These are phyloP conservation scores for Chamaenerion angustifolium DNA, from an alignment of 345 rosid genomes.

Conservation along the genomic window DNA sequence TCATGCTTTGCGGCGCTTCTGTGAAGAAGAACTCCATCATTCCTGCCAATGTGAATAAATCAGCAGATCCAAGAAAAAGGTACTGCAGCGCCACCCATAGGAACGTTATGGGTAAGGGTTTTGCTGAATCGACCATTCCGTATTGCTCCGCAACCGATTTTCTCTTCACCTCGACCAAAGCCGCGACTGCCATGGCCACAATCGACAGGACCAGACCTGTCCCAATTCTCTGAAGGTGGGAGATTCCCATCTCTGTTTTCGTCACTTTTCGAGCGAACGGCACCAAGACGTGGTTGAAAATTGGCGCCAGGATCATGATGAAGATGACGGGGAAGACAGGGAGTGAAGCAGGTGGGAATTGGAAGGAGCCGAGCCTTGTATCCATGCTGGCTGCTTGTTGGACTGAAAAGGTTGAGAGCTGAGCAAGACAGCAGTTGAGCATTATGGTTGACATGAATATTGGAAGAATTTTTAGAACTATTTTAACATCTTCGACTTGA, in stretches of 20 bases:
- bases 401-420: conserved; percentile 82
- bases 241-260: conserved; percentile 56
- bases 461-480: conserved; percentile 51
- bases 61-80: conserved; percentile 93
- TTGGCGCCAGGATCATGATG: conserved; percentile 65
- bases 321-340: conserved; percentile 75
- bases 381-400: conserved; percentile 91
- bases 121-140: conserved; percentile 19
- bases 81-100: conserved; percentile 82
- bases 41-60: conserved; percentile 78
- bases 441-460: conserved; percentile 77
- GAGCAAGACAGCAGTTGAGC: conserved; percentile 89
- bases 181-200: conserved; percentile 74
- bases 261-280: conserved; percentile 53
- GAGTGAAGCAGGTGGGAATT: conserved; percentile 81
- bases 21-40: conserved; percentile 95
- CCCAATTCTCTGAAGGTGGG: conserved; percentile 73
- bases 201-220: conserved; percentile 59
- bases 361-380: conserved; percentile 51
- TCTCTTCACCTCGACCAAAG: conserved; percentile 59
- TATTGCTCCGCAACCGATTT: conserved; percentile 26
- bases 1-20: conserved; percentile 68
- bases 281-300: conserved; percentile 45
- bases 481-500: conserved; percentile 58
- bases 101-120: conserved; percentile 74